These are phyloP conservation scores for Talaromyces pinophilus DNA, from an alignment of 2,329 filamentous ascomycete genomes.

Conservation along the genomic window DNA sequence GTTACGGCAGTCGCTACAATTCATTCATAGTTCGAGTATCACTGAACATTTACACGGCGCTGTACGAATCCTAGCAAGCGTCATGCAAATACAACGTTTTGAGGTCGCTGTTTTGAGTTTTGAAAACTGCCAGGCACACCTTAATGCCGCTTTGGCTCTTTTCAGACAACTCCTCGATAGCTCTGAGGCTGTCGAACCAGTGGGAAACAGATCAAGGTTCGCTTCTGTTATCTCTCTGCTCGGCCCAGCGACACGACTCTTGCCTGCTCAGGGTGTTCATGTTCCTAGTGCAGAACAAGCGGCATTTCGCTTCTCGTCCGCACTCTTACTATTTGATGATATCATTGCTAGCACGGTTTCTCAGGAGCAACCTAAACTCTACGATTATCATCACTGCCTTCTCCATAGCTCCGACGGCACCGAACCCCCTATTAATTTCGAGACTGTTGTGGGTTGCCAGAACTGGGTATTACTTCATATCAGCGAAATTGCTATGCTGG, in stretches of 20 bases:
- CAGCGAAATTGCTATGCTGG: constrained; percentile 55
- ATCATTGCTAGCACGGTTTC: constrained; percentile 40
- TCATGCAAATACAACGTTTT: constrained; percentile 40
- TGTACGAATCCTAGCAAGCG: constrained; percentile 34
- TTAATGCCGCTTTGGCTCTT: constrained; percentile 36
- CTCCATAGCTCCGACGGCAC: constrained; percentile 27
- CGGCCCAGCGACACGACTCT: neutral
- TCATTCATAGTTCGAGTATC: constrained; percentile 13
- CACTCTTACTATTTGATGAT: constrained; percentile 39
- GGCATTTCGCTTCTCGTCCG: constrained; percentile 40
- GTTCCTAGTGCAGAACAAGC: constrained; percentile 39
- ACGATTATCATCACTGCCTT: constrained; percentile 26
- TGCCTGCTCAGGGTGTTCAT: constrained; percentile 23
- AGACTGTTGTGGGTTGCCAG: constrained; percentile 57
- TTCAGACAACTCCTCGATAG: constrained; percentile 31
- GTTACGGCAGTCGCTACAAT: constrained; percentile 16
- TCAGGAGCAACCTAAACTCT: constrained; percentile 34
- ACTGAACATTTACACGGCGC: constrained; percentile 17
- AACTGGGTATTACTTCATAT: constrained; percentile 61
- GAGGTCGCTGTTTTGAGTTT: constrained; percentile 24
- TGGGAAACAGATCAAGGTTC: constrained; percentile 4
- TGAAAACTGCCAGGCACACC: constrained; percentile 38
- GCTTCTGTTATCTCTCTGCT: constrained; percentile 9
- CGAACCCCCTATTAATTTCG: constrained; percentile 43
- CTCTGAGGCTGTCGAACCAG: neutral